These are phyloP conservation scores for Ceratocystis ficicola DNA, from an alignment of 2,329 filamentous ascomycete species.

Conservation along the genomic window DNA sequence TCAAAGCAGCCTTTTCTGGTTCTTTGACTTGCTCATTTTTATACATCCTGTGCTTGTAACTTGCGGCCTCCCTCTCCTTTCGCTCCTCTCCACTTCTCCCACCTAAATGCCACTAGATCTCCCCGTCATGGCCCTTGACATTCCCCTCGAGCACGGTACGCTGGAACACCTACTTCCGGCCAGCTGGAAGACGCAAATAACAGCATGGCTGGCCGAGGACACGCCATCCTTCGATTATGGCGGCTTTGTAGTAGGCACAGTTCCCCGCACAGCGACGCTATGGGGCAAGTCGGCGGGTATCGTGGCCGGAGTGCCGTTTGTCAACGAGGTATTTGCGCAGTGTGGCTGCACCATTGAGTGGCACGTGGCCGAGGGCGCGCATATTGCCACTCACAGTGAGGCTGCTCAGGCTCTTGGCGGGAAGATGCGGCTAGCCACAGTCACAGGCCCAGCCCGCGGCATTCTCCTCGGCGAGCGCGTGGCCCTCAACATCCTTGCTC, in stretches of 20 bases:
- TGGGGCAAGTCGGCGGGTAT: conserved; percentile 64
- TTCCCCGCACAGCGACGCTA: conserved; percentile 49
- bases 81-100: not conserved
- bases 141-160: conserved; percentile 31
- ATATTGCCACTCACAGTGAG: conserved; percentile 50
- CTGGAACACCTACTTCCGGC: conserved; percentile 64
- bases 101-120: conserved; percentile 17
- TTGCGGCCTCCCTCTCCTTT: not conserved
- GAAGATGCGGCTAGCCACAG: conserved; percentile 61
- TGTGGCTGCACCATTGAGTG: conserved; percentile 86
- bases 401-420: conserved; percentile 28
- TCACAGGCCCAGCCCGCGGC: conserved; percentile 65
- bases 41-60: no score
- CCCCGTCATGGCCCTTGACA: conserved; percentile 20
- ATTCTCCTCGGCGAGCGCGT: conserved; percentile 87
- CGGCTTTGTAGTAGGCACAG: conserved; percentile 84
- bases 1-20: no score
- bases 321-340: conserved; percentile 84
- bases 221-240: conserved; percentile 94
- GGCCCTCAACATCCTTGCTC: conserved; percentile 76
- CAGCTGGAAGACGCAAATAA: conserved; percentile 69
- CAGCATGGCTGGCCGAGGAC: conserved; percentile 86
- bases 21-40: no score
- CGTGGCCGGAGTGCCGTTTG: conserved; percentile 85
- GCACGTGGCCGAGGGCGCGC: conserved; percentile 64